These are phyloP conservation scores for Pseudogymnoascus sp. DNA, from an alignment of 2,329 filamentous ascomycete species.

Conservation along the genomic window DNA sequence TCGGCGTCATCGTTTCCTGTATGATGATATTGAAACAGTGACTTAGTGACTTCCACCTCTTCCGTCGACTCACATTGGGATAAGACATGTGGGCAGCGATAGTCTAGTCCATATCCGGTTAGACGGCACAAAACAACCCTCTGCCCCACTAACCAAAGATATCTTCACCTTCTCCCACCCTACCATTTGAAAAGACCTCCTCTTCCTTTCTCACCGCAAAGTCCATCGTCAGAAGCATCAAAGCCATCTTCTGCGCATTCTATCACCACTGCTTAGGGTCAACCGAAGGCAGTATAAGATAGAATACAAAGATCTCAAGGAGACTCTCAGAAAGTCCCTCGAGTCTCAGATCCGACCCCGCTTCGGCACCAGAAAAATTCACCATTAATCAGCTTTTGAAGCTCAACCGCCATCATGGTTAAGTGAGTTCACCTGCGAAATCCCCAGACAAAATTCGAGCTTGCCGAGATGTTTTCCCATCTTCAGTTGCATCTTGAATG, in stretches of 20 bases:
- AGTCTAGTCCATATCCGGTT: constrained; percentile 3
- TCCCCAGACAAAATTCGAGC: constrained; percentile 1
- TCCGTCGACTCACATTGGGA: constrained; percentile 6
- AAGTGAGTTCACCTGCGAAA: constrained; percentile 63
- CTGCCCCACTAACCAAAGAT: constrained; percentile 9
- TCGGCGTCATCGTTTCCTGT: neutral
- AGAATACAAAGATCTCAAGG: constrained; percentile 18
- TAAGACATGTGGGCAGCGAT: constrained; percentile 6
- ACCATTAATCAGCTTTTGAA: constrained; percentile 30
- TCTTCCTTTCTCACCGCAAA: constrained; percentile 16
- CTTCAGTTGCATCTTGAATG: neutral
- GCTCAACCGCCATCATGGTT: constrained; percentile 94
- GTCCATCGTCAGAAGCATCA: constrained; percentile 9
- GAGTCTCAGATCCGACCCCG: constrained; percentile 17
- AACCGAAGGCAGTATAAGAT: constrained; percentile 22
- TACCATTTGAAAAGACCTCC: constrained; percentile 9
- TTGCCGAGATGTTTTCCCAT: neutral
- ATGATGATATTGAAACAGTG: constrained; percentile 4
- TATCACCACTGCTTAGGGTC: constrained; percentile 22
- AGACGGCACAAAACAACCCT: constrained; percentile 7
- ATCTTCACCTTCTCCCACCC: constrained; percentile 8
- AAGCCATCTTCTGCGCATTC: constrained; percentile 22
- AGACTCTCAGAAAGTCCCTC: constrained; percentile 18
- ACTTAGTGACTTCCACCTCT: constrained; percentile 5
- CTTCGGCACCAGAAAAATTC: constrained; percentile 21